Evolutionary conservation across 2,329 filamentous ascomycete species (phyloP).

Genomic region (Trichoderma endophyticum): DNA sequence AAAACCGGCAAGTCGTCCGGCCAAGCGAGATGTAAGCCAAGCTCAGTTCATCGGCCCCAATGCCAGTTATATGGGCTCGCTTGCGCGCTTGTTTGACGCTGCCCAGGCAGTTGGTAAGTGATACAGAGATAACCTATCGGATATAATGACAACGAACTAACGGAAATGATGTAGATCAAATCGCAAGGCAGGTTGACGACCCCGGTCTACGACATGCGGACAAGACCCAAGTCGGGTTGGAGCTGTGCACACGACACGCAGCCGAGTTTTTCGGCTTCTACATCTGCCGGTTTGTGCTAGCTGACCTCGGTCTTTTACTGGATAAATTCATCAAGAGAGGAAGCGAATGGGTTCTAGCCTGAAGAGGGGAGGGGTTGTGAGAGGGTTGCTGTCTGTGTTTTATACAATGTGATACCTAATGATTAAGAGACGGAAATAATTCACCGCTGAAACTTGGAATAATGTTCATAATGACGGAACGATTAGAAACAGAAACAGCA

Average conservation of each 20-base stretch:
- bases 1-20: conserved; percentile 61
- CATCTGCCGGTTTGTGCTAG: conserved; percentile 89
- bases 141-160: conserved; percentile 26
- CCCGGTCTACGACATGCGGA: conserved; percentile 88
- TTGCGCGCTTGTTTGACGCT: conserved; percentile 89
- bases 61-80: conserved; percentile 83
- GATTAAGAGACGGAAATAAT: conserved; percentile 13
- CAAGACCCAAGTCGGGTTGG: conserved; percentile 90
- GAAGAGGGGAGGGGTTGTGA: not conserved
- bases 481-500: conserved; percentile 12
- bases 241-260: conserved; percentile 87
- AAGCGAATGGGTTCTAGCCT: conserved; percentile 75
- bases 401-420: conserved; percentile 3
- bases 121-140: not conserved
- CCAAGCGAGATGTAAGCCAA: conserved; percentile 66
- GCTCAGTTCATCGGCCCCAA: conserved; percentile 79
- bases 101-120: conserved; percentile 83
- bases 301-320: conserved; percentile 77
- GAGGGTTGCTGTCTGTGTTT: not conserved
- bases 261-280: conserved; percentile 98
- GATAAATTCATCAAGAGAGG: conserved; percentile 98
- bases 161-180: conserved; percentile 64
- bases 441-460: not conserved
- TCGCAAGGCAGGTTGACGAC: conserved; percentile 93
- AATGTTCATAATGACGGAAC: conserved; percentile 16